Evolutionary conservation across 208 protist genomes (phyloP), one percentile per base, ranked within the genome.

Genomic region (Strigomonas culicis): DNA sequence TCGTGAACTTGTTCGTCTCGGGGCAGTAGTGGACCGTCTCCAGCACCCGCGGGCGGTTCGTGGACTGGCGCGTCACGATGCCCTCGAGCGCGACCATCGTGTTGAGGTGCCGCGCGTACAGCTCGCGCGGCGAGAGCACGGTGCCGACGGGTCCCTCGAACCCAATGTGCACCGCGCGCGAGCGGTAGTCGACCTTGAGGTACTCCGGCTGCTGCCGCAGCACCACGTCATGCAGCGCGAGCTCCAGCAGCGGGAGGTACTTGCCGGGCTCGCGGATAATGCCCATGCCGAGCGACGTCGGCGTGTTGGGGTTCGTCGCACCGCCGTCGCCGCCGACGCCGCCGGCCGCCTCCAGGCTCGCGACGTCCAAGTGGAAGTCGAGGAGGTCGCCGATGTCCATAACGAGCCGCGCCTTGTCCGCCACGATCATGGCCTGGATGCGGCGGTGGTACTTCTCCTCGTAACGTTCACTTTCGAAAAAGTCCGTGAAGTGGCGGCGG

Each of bases 11-110:
- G 64, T 94, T 94, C 10, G 96, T 99, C 41, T 77, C 82, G 15
- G 77, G 72, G 74, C 95, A 99, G 84, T 98, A 99, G 82, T 99
- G 98, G 4, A 99, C 93, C 30, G 86, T 95, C 75, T 93, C 88
- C 17, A 94, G 27, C 31, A 95, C 86, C 1, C 90, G 79, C 27
- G 88, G 86, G 10, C 84, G 81, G 68, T 90, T 90, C 11, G 83
- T 75, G 3, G 80, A 92, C 93, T 98, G 97, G 56, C 98, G 98
- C 22, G 97, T 99, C 1, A 99, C 84, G 62, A 99, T 99, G 51
- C 99, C 99, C 59, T 99, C 96, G 21, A 99, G 70, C 31, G 87
- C 91, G 1, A 99, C 95, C 63, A 99, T 74, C 19, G 86, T 88
- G 67, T 97, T 97, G n/a, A 99, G 63, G 50, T 98, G 92, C 2